These are phyloP conservation scores for Microdochium paspali DNA, from an alignment of 2,329 filamentous ascomycete species.

Conservation along the genomic window DNA sequence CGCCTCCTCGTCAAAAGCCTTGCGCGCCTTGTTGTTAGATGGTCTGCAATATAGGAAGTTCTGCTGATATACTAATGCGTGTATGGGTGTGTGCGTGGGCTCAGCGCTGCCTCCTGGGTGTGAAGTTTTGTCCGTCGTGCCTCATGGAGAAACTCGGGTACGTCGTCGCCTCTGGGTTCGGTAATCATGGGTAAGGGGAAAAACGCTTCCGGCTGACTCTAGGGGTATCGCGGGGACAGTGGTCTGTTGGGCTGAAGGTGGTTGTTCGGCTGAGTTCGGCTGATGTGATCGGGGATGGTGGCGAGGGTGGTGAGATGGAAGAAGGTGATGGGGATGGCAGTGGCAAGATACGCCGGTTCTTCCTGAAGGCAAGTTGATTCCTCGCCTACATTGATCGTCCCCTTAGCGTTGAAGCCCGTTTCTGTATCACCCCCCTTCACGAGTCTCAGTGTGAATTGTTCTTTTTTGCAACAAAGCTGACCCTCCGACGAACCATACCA, in stretches of 20 bases:
- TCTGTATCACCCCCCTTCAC: too few relatives aligned
- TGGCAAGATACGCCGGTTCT: not conserved
- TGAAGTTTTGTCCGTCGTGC: not conserved
- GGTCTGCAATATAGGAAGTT: too few relatives aligned
- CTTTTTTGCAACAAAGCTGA: not conserved
- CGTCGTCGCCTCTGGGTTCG: not conserved
- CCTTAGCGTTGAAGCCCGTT: too few relatives aligned
- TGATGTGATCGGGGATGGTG: not conserved
- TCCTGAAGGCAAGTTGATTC: not conserved
- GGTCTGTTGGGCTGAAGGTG: not conserved
- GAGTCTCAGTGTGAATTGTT: too few relatives aligned
- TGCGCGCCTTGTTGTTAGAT: too few relatives aligned
- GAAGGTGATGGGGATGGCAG: not conserved
- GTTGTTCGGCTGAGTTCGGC: not conserved
- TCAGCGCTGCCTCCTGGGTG: not conserved
- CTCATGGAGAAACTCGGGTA: not conserved
- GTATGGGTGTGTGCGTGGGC: too few relatives aligned
- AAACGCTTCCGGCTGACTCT: too few relatives aligned
- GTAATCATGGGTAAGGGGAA: not conserved
- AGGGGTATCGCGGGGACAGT: not conserved
- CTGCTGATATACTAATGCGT: too few relatives aligned
- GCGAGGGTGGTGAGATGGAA: not conserved
- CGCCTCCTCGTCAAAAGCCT: not conserved
- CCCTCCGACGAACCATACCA: not conserved
- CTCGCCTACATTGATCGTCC: too few relatives aligned